Conservation (phyloP, 2,329 filamentous ascomycete genomes). For the Talaromyces sp. region DNA sequence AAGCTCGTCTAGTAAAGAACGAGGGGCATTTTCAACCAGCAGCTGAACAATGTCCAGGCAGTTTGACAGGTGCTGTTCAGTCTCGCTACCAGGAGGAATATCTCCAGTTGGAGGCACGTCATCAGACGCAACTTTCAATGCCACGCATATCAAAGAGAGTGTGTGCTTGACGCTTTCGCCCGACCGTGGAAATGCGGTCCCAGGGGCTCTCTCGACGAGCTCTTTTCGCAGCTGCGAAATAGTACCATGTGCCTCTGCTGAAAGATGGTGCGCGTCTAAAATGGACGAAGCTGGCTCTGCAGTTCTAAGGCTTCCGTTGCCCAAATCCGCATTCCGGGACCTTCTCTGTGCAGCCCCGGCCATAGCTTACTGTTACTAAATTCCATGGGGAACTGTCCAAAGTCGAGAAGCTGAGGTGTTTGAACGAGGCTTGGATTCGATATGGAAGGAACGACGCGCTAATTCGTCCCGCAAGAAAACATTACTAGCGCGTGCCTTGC, state of each 20-base stretch:
- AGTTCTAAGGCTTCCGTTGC: slow-evolving; percentile 17
- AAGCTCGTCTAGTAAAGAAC: slow-evolving; percentile 61
- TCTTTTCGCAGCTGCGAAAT: slow-evolving; percentile 70
- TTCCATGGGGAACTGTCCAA: slow-evolving; percentile 6
- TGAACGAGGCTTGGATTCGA: neutral
- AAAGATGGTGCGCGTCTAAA: slow-evolving; percentile 75
- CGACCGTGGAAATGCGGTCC: slow-evolving; percentile 38
- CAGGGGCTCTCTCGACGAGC: slow-evolving; percentile 44
- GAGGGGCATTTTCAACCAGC: slow-evolving; percentile 68
- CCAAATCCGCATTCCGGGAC: slow-evolving; percentile 12
- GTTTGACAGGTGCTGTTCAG: slow-evolving; percentile 47
- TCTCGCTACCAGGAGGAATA: slow-evolving; percentile 51
- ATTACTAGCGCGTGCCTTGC: neutral
- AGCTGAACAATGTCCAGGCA: slow-evolving; percentile 73
- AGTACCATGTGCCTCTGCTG: slow-evolving; percentile 61
- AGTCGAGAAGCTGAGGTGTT: neutral
- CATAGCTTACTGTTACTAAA: slow-evolving; percentile 16
- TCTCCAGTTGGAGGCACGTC: slow-evolving; percentile 39
- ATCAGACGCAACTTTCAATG: slow-evolving; percentile 67
- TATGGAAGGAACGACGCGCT: neutral
- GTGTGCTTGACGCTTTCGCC: slow-evolving; percentile 71
- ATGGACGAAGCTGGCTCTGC: slow-evolving; percentile 60
- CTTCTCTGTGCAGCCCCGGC: slow-evolving; percentile 19
- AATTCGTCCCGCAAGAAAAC: neutral
- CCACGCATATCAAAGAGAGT: slow-evolving; percentile 79